phyloP scores from a whole-genome alignment of 495 filamentous ascomycete species.

The Immersiella caudata region DNA sequence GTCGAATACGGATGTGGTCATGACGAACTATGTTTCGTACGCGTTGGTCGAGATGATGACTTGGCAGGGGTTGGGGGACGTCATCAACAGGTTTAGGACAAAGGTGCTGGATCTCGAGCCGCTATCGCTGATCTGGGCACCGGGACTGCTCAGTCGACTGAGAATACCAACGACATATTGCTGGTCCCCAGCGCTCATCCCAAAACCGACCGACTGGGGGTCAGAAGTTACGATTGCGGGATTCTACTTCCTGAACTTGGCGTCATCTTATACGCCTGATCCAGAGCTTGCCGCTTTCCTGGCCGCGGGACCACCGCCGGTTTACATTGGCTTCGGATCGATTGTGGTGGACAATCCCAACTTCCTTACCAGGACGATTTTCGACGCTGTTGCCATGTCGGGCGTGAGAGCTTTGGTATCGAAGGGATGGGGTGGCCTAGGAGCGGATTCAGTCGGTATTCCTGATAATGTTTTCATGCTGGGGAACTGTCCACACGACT shows the following conservation, averaged over 20 bases:
- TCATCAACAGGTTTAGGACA: conserved; percentile 66
- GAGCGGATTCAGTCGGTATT: conserved; percentile 60
- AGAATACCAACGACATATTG: conserved; percentile 67
- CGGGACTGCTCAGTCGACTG: conserved; percentile 61
- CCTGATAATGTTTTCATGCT: conserved; percentile 75
- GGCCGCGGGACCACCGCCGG: conserved; percentile 63
- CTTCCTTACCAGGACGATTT: conserved; percentile 65
- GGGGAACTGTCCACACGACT: conserved; percentile 79
- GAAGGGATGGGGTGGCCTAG: conserved; percentile 79
- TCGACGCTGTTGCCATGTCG: conserved; percentile 64
- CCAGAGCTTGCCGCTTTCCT: conserved; percentile 58
- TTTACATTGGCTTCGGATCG: conserved; percentile 83
- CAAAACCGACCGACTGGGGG: conserved; percentile 68
- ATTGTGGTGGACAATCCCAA: conserved; percentile 79
- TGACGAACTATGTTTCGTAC: conserved; percentile 74
- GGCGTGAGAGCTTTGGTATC: conserved; percentile 77
- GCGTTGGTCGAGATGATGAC: conserved; percentile 71
- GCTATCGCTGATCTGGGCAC: conserved; percentile 66
- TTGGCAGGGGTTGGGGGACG: conserved; percentile 65
- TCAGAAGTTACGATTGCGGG: conserved; percentile 64
- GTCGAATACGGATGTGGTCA: conserved; percentile 57
- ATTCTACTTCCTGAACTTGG: conserved; percentile 67
- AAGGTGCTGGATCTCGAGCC: conserved; percentile 63
- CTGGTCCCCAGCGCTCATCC: conserved; percentile 67
- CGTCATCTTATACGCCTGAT: conserved; percentile 60